A percentile compares a stretch with the other conserved stretches of the same genome.
phyloP scores from a whole-genome alignment of 208 protist species.

The Kentomonas sorsogonicus region DNA sequence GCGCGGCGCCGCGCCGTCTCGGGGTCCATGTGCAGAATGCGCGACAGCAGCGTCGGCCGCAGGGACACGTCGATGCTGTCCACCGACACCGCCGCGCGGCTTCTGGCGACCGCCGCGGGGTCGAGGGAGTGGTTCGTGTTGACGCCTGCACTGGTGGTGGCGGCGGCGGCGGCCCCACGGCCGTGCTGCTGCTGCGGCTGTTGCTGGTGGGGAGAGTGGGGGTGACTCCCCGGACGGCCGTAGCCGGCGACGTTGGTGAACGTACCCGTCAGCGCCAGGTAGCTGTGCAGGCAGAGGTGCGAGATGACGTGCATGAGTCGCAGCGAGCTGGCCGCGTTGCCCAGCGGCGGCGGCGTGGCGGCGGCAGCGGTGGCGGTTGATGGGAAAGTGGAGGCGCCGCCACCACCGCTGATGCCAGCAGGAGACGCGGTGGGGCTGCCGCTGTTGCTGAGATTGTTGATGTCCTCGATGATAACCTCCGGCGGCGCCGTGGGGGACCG shows the following conservation, averaged over 20 bases:
- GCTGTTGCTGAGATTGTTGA: too few relatives aligned
- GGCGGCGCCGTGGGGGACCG: constrained; percentile 18
- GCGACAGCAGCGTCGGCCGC: constrained; percentile 78
- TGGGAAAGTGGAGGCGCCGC: too few relatives aligned
- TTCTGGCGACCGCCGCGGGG: too few relatives aligned
- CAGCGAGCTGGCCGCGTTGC: constrained; percentile 84
- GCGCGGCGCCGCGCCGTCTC: constrained; percentile 46
- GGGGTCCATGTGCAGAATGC: constrained; percentile 73
- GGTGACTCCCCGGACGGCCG: too few relatives aligned
- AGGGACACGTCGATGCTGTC: constrained; percentile 37
- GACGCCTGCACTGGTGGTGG: constrained; percentile 7
- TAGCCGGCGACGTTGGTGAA: constrained; percentile 19
- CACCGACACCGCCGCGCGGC: constrained; percentile 36
- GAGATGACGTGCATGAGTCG: constrained; percentile 61
- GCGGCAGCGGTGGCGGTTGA: too few relatives aligned
- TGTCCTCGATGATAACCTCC: constrained; percentile 69
- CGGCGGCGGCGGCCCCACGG: background rate
- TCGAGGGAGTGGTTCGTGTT: too few relatives aligned
- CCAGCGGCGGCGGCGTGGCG: constrained; percentile 47
- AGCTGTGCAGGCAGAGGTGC: constrained; percentile 69
- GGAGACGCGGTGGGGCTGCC: too few relatives aligned
- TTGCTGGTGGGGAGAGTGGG: background rate
- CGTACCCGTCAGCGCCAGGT: constrained; percentile 62
- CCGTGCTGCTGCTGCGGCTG: too few relatives aligned
- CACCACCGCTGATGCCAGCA: too few relatives aligned